Evolutionary conservation across 148 eudicot genomes (phyloP).

Genomic region (Euryodendron excelsum): DNA sequence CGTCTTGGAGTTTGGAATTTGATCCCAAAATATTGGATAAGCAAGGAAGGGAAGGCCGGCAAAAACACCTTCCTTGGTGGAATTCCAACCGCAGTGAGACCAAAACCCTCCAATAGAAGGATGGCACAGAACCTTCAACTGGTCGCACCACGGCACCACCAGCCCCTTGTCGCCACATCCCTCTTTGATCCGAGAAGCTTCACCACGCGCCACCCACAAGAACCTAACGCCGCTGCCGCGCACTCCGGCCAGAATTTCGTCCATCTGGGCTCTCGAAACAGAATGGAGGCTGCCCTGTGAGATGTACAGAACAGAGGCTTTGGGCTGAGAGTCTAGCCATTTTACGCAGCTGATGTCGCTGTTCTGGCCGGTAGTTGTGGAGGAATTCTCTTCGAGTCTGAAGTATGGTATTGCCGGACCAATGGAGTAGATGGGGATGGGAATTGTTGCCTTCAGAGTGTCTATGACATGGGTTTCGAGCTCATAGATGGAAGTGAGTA

Average conservation of each 20-base stretch:
- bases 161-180: slow-evolving; percentile 23
- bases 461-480: slow-evolving; percentile 44
- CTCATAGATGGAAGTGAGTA: slow-evolving; percentile 45
- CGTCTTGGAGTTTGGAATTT: slow-evolving; percentile 44
- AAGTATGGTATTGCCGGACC: slow-evolving; percentile 55
- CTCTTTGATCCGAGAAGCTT: slow-evolving; percentile 23
- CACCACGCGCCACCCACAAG: slow-evolving; percentile 59
- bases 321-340: slow-evolving; percentile 49
- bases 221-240: slow-evolving; percentile 48
- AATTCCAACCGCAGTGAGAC: slow-evolving; percentile 74
- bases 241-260: slow-evolving; percentile 51
- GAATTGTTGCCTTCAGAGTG: slow-evolving; percentile 28
- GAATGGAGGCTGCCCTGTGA: slow-evolving; percentile 71
- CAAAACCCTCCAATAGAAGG: slow-evolving; percentile 54
- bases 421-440: slow-evolving; percentile 39
- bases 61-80: slow-evolving; percentile 44
- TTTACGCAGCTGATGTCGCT: slow-evolving; percentile 24
- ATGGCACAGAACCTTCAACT: slow-evolving; percentile 44
- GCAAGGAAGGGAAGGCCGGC: slow-evolving; percentile 55
- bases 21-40: slow-evolving; percentile 53
- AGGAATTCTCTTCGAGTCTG: slow-evolving; percentile 2
- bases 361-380: background rate
- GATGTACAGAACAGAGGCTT: slow-evolving; percentile 51
- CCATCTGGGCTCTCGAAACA: slow-evolving; percentile 50
- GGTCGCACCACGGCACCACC: slow-evolving; percentile 62